Percentiles rank a stretch among this genome's conserved stretches.
phyloP scores from a whole-genome alignment of 305 asterid genomes.

The Fraxinus greggii region DNA sequence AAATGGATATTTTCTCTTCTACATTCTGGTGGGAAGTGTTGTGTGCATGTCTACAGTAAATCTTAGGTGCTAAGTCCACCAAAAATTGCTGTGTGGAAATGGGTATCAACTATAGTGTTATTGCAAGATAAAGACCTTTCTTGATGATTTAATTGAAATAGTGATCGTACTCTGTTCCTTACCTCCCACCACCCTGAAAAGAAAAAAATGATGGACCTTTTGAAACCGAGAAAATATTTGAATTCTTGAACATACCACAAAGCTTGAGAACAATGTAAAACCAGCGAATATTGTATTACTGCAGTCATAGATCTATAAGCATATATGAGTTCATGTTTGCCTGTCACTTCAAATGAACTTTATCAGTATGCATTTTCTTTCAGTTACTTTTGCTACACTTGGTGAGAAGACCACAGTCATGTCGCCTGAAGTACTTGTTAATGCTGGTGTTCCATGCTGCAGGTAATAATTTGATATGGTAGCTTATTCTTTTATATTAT shows the following conservation, averaged over 20 bases:
- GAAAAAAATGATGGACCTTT: not conserved
- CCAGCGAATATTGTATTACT: not conserved
- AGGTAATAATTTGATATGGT: slow-evolving; percentile 56
- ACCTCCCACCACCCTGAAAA: slow-evolving; percentile 4
- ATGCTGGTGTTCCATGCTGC: slow-evolving; percentile 99
- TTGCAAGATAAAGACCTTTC: not conserved
- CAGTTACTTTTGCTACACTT: slow-evolving; percentile 96
- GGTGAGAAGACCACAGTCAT: slow-evolving; percentile 99
- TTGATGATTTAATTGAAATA: not conserved
- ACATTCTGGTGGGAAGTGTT: not conserved
- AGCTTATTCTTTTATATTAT: slow-evolving; percentile 20
- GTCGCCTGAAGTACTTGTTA: slow-evolving; percentile 96
- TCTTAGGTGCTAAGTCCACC: not conserved
- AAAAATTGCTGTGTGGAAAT: not conserved
- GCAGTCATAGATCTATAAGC: not conserved
- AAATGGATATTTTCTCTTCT: not conserved
- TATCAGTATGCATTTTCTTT: slow-evolving; percentile 34
- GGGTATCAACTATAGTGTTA: not conserved
- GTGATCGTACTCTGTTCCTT: not conserved
- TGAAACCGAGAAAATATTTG: not conserved
- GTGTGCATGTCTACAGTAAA: not conserved
- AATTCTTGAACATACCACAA: not conserved
- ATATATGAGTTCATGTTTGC: not conserved
- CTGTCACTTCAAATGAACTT: slow-evolving; percentile 22
- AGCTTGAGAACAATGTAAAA: not conserved